phyloP scores from a whole-genome alignment of 2,329 filamentous ascomycete species.

The Exophiala alcalophila region DNA sequence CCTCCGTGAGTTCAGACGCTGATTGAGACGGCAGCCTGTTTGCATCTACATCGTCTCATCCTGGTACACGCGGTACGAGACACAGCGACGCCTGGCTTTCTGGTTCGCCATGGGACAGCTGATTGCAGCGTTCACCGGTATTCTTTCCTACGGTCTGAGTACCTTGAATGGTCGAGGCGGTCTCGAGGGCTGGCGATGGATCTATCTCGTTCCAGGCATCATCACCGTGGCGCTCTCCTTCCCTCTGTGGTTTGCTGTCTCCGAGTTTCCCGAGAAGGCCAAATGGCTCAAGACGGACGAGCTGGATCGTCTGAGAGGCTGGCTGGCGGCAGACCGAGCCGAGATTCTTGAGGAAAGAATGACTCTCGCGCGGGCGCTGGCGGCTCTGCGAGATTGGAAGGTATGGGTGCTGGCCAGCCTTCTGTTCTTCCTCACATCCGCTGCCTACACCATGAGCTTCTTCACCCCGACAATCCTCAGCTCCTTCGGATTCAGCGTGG shows the following conservation, averaged over 20 bases:
- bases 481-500: slow-evolving; percentile 23
- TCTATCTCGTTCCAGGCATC: slow-evolving; percentile 51
- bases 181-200: slow-evolving; percentile 44
- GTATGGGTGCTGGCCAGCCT: slow-evolving; percentile 54
- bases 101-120: slow-evolving; percentile 37
- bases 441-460: slow-evolving; percentile 37
- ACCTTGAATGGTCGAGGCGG: slow-evolving; percentile 23
- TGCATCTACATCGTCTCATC: slow-evolving; percentile 22
- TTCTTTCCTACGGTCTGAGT: slow-evolving; percentile 24
- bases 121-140: slow-evolving; percentile 10
- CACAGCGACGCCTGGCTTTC: slow-evolving; percentile 19
- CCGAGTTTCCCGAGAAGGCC: slow-evolving; percentile 27
- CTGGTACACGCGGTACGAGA: slow-evolving; percentile 26
- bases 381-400: slow-evolving; percentile 45
- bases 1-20: background rate
- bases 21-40: slow-evolving; percentile 2
- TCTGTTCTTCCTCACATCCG: slow-evolving; percentile 34
- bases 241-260: slow-evolving; percentile 12
- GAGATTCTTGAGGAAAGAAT: slow-evolving; percentile 50
- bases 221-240: slow-evolving; percentile 29
- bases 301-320: slow-evolving; percentile 2
- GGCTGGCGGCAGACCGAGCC: slow-evolving; percentile 57
- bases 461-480: slow-evolving; percentile 28
- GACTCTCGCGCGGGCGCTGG: slow-evolving; percentile 45
- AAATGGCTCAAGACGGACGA: slow-evolving; percentile 68